phyloP scores from a whole-genome alignment of 176 grass and related monocot species.

The Cenchrus purpureus region DNA sequence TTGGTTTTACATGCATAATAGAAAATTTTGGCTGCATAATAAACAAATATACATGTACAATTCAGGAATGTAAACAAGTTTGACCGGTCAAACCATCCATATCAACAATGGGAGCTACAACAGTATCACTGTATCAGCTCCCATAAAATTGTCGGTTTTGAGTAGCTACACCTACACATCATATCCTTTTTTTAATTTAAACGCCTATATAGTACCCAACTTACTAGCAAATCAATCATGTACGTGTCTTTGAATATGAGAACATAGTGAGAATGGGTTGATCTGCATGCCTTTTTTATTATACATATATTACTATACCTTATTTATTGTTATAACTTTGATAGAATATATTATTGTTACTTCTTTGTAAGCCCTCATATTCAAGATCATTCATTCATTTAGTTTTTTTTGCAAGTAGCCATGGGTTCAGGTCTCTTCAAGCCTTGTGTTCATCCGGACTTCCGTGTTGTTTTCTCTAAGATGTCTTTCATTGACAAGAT shows the following conservation, averaged over 20 bases:
- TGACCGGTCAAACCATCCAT: constrained; percentile 8
- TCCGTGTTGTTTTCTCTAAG: constrained; percentile 44
- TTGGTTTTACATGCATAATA: constrained; percentile 22
- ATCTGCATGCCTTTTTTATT: constrained; percentile 35
- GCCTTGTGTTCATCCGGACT: constrained; percentile 43
- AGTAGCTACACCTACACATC: constrained; percentile 21
- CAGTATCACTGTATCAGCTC: constrained; percentile 12
- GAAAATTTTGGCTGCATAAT: neutral
- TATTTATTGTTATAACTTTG: constrained; percentile 14
- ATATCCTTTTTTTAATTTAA: constrained; percentile 9
- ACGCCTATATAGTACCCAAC: neutral
- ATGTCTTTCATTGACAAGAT: constrained; percentile 64
- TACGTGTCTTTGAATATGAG: constrained; percentile 14
- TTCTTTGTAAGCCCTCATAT: constrained; percentile 26
- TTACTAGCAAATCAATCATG: constrained; percentile 24
- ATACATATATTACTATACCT: constrained; percentile 34
- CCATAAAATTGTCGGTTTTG: constrained; percentile 9
- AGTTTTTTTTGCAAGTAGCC: constrained; percentile 28
- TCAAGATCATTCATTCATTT: constrained; percentile 18
- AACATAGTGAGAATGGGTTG: constrained; percentile 14
- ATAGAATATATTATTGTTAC: neutral
- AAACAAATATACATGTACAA: neutral
- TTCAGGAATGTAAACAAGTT: constrained; percentile 13
- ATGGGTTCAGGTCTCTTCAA: constrained; percentile 53
- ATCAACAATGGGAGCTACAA: constrained; percentile 1